Evolutionary conservation across 129 eudicot genomes (phyloP).

Genomic region (Rutidosis leptorrhynchoides): DNA sequence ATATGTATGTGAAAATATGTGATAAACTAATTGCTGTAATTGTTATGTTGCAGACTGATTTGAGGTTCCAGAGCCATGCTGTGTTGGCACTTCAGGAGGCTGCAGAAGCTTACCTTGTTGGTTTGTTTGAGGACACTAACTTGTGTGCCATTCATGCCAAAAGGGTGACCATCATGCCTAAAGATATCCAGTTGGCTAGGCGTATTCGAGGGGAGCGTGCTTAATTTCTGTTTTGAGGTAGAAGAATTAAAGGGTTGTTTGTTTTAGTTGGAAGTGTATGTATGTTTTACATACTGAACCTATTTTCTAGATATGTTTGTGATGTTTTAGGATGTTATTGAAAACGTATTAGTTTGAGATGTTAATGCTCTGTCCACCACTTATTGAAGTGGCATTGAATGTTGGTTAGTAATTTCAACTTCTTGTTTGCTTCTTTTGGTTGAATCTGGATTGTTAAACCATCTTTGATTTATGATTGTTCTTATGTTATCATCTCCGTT

Average conservation of each 20-base stretch:
- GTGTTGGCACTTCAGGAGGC: slow-evolving; percentile 76
- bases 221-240: slow-evolving; percentile 8
- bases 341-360: not conserved
- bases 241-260: not conserved
- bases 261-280: slow-evolving; percentile 15
- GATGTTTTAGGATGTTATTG: not conserved
- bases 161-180: slow-evolving; percentile 79
- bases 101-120: slow-evolving; percentile 73
- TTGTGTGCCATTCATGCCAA: slow-evolving; percentile 73
- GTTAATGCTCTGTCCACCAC: not conserved
- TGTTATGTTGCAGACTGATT: slow-evolving; percentile 41
- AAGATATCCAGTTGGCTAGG: slow-evolving; percentile 65
- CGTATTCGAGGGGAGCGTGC: slow-evolving; percentile 82
- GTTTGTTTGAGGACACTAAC: slow-evolving; percentile 68
- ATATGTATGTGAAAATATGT: not conserved
- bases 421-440: not conserved
- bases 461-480: not conserved
- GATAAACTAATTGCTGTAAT: slow-evolving; percentile 11
- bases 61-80: slow-evolving; percentile 81
- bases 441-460: not conserved
- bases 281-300: slow-evolving; percentile 17
- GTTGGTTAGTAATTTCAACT: not conserved
- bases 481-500: not conserved
- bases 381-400: not conserved
- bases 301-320: not conserved